Evolutionary conservation across 371 early-diverging fungal genomes (phyloP).

Genomic region (Encephalitozoon cuniculi): DNA sequence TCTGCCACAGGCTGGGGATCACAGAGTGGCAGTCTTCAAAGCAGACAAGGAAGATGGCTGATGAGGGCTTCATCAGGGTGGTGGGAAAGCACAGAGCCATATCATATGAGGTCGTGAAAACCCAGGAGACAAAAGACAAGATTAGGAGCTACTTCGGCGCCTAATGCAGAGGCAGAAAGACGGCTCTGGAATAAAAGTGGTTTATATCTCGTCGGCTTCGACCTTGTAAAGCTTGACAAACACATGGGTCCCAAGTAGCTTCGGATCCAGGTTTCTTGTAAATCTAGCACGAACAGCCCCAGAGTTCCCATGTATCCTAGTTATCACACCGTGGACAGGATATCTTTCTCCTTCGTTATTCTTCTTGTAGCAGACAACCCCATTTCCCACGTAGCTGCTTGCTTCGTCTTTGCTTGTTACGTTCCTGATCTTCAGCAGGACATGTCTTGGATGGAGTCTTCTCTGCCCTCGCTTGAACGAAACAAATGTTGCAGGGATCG

Average conservation of each 20-base stretch:
- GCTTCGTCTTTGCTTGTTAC: constrained; percentile 52
- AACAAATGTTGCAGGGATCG: constrained; percentile 58
- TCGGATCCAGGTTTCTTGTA: constrained; percentile 57
- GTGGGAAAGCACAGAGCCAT: background rate
- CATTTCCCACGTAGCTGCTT: constrained; percentile 55
- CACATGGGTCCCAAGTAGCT: constrained; percentile 47
- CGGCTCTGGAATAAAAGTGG: background rate
- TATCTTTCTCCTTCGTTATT: constrained; percentile 39
- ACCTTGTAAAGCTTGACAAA: constrained; percentile 52
- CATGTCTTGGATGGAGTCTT: constrained; percentile 48
- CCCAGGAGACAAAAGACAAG: constrained; percentile 25
- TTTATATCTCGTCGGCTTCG: constrained; percentile 6
- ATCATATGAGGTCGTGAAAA: constrained; percentile 30
- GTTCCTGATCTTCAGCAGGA: constrained; percentile 53
- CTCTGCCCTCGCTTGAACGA: constrained; percentile 57
- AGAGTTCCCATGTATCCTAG: constrained; percentile 57
- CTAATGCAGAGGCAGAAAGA: background rate
- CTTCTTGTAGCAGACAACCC: constrained; percentile 48
- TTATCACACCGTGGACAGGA: constrained; percentile 47
- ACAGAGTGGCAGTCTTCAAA: background rate
- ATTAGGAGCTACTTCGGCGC: constrained; percentile 32
- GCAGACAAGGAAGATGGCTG: constrained; percentile 10
- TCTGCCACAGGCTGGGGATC: constrained; percentile 32
- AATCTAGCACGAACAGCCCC: constrained; percentile 59
- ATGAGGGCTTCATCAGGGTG: constrained; percentile 38